Conservation (phyloP, 208 protist species). For the Leishmania mexicana region DNA sequence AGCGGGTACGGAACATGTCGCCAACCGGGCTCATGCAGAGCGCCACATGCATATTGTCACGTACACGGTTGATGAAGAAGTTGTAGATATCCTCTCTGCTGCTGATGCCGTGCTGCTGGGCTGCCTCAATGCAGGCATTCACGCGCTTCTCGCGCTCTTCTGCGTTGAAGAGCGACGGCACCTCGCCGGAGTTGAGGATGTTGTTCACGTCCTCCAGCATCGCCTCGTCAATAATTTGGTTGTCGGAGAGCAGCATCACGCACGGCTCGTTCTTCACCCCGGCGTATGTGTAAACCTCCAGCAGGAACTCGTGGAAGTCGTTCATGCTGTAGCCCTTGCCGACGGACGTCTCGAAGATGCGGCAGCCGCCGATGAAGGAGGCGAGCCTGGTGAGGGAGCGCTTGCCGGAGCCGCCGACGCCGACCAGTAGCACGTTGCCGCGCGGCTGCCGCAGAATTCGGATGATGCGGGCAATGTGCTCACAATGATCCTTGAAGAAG, state of each 20-base stretch:
- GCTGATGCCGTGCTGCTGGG: constrained; percentile 85
- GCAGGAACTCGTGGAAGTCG: constrained; percentile 93
- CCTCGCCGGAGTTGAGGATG: constrained; percentile 98
- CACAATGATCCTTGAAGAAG: constrained; percentile 95
- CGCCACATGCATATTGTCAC: constrained; percentile 96
- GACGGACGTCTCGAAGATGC: constrained; percentile 93
- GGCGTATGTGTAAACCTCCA: constrained; percentile 91
- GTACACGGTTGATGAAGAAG: constrained; percentile 96
- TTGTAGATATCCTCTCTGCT: constrained; percentile 93
- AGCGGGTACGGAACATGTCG: constrained; percentile 94
- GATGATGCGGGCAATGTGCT: constrained; percentile 96
- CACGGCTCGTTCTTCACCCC: constrained; percentile 88
- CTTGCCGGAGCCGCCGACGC: constrained; percentile 97
- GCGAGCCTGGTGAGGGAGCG: constrained; percentile 96
- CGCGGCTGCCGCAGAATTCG: constrained; percentile 97
- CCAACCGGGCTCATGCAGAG: constrained; percentile 97
- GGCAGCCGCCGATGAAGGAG: constrained; percentile 87
- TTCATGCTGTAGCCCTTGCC: constrained; percentile 93
- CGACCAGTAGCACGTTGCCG: constrained; percentile 97
- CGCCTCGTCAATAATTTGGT: constrained; percentile 95
- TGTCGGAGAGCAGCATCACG: constrained; percentile 96
- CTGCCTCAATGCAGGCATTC: constrained; percentile 90
- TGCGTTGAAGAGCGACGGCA: constrained; percentile 95
- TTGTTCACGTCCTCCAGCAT: constrained; percentile 98
- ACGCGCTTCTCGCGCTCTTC: constrained; percentile 97